Conservation (phyloP, 2,329 filamentous ascomycete genomes). For the Xylaria digitata region DNA sequence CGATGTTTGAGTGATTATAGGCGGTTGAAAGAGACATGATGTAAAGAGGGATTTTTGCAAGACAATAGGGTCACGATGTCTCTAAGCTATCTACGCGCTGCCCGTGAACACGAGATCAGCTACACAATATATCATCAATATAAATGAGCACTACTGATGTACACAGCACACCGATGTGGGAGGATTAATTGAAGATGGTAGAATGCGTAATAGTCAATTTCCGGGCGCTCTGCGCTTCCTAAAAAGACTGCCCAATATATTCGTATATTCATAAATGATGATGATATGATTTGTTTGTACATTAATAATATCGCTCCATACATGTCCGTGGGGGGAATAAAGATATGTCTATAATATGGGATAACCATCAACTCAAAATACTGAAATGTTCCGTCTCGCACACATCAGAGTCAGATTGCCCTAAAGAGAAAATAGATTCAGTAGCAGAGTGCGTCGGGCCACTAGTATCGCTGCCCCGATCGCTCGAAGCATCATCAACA, state of each 20-base stretch:
- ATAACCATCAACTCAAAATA: neutral
- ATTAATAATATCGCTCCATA: neutral
- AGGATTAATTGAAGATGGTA: neutral
- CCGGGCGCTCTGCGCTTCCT: too few relatives aligned
- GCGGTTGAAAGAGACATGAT: too few relatives aligned
- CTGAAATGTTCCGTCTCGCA: neutral
- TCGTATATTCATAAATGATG: neutral
- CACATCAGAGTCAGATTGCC: slow-evolving; percentile 19
- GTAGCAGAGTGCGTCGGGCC: slow-evolving; percentile 9
- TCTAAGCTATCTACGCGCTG: too few relatives aligned
- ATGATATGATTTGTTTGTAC: neutral
- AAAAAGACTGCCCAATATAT: neutral
- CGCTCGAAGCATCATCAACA: slow-evolving; percentile 28
- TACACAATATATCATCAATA: neutral
- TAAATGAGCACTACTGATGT: neutral
- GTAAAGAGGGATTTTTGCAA: too few relatives aligned
- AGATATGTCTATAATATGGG: neutral
- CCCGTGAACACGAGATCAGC: too few relatives aligned
- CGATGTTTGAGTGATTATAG: too few relatives aligned
- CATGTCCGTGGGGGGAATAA: neutral
- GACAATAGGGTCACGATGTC: too few relatives aligned
- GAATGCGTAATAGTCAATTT: neutral
- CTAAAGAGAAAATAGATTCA: slow-evolving; percentile 23
- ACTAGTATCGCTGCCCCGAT: slow-evolving; percentile 40
- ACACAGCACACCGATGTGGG: neutral